phyloP scores from a whole-genome alignment of 2,329 filamentous ascomycete genomes.

The Aspergillus pseudotamarii region DNA sequence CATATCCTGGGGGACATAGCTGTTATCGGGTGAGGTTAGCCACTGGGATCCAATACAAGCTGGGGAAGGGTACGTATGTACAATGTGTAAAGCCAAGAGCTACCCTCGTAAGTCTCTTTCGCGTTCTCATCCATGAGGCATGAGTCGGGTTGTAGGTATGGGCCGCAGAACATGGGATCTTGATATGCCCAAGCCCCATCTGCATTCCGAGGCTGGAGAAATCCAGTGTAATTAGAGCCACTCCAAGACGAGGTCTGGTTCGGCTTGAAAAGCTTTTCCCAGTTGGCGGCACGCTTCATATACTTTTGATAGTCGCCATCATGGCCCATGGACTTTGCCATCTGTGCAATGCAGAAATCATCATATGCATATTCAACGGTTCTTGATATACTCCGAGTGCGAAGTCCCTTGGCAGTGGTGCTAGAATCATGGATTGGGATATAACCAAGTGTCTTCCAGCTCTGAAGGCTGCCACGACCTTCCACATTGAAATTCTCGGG shows the following conservation, averaged over 20 bases:
- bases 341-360: slow-evolving; percentile 69
- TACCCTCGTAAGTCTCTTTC: slow-evolving; percentile 72
- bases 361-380: slow-evolving; percentile 80
- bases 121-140: slow-evolving; percentile 57
- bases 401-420: slow-evolving; percentile 65
- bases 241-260: slow-evolving; percentile 62
- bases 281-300: slow-evolving; percentile 61
- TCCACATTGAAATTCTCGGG: slow-evolving; percentile 71
- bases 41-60: background rate
- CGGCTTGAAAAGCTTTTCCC: slow-evolving; percentile 67
- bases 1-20: slow-evolving; percentile 60
- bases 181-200: slow-evolving; percentile 72
- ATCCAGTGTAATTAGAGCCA: slow-evolving; percentile 66
- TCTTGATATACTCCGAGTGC: slow-evolving; percentile 70
- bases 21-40: slow-evolving; percentile 24
- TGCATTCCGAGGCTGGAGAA: slow-evolving; percentile 68
- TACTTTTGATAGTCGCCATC: slow-evolving; percentile 63
- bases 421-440: slow-evolving; percentile 72
- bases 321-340: slow-evolving; percentile 61
- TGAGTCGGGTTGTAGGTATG: slow-evolving; percentile 57
- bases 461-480: slow-evolving; percentile 70
- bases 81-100: slow-evolving; percentile 76
- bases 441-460: slow-evolving; percentile 72
- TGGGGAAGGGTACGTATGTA: slow-evolving; percentile 37
- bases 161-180: slow-evolving; percentile 66